Evolutionary conservation across 1,284 basidiomycete species (phyloP).

Genomic region (Flammula alnicola): DNA sequence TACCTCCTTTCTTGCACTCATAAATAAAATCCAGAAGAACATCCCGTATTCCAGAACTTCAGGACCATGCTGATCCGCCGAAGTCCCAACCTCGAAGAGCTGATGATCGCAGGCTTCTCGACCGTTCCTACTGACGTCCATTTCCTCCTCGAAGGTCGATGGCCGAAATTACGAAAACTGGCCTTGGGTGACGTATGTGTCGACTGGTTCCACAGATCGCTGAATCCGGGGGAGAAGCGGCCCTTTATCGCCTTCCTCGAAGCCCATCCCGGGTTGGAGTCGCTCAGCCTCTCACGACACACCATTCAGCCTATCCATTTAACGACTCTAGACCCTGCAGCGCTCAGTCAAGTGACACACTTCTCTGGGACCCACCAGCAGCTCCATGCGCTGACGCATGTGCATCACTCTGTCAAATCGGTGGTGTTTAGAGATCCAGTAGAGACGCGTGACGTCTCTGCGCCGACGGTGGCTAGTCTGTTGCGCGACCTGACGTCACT

Average conservation of each 20-base stretch:
- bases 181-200: conserved; percentile 66
- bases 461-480: conserved; percentile 58
- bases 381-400: conserved; percentile 56
- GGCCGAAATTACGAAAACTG: conserved; percentile 63
- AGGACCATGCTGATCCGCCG: conserved; percentile 71
- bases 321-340: conserved; percentile 45
- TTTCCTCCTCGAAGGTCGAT: conserved; percentile 51
- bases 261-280: conserved; percentile 57
- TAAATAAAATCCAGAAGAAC: conserved; percentile 33
- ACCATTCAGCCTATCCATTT: conserved; percentile 61
- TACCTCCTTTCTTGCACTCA: not conserved
- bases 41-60: conserved; percentile 46
- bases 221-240: conserved; percentile 43
- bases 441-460: conserved; percentile 66
- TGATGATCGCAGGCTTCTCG: conserved; percentile 60
- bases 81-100: conserved; percentile 65
- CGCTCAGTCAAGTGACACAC: conserved; percentile 52
- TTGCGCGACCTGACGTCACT: conserved; percentile 59
- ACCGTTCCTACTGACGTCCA: conserved; percentile 47
- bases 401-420: conserved; percentile 48
- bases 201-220: conserved; percentile 49
- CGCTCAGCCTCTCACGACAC: conserved; percentile 57
- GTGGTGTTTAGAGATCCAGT: conserved; percentile 69
- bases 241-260: conserved; percentile 72
- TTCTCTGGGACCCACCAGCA: conserved; percentile 69